phyloP scores from a whole-genome alignment of 306 rosid genomes.

The Abrus precatorius region DNA sequence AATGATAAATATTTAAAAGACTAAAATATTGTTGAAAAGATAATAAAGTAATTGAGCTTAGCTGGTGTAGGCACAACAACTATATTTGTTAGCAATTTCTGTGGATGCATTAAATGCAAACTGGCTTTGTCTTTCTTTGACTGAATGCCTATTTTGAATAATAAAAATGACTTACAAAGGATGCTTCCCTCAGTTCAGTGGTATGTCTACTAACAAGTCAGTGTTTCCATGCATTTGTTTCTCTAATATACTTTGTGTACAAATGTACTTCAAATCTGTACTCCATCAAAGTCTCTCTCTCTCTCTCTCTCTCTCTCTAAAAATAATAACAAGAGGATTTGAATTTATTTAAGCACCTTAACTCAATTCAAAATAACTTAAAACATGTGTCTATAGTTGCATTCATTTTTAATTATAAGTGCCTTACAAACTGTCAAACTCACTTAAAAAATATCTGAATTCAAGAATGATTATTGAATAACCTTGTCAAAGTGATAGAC shows the following conservation, averaged over 20 bases:
- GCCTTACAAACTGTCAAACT: background rate
- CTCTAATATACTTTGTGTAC: conserved; percentile 43
- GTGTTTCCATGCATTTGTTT: background rate
- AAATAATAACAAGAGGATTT: background rate
- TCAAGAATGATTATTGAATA: conserved; percentile 7
- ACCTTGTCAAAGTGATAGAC: background rate
- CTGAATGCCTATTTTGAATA: background rate
- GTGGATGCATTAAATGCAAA: conserved; percentile 45
- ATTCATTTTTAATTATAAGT: background rate
- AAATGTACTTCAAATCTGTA: conserved; percentile 57
- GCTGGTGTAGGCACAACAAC: conserved; percentile 5
- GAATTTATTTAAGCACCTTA: background rate
- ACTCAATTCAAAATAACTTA: background rate
- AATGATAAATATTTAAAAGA: too few species aligned
- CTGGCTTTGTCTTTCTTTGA: conserved; percentile 48
- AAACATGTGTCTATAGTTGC: conserved; percentile 14
- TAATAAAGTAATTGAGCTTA: background rate
- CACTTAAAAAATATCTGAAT: background rate
- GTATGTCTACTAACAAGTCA: background rate
- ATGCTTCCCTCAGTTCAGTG: conserved; percentile 35
- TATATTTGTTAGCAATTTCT: conserved; percentile 4
- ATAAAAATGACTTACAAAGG: conserved; percentile 22
- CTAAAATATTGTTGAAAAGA: too few species aligned
- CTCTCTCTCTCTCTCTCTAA: background rate
- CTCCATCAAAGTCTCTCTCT: conserved; percentile 30